These are phyloP conservation scores for Xylariales sp. DNA, from an alignment of 2,329 filamentous ascomycete genomes.

Conservation along the genomic window DNA sequence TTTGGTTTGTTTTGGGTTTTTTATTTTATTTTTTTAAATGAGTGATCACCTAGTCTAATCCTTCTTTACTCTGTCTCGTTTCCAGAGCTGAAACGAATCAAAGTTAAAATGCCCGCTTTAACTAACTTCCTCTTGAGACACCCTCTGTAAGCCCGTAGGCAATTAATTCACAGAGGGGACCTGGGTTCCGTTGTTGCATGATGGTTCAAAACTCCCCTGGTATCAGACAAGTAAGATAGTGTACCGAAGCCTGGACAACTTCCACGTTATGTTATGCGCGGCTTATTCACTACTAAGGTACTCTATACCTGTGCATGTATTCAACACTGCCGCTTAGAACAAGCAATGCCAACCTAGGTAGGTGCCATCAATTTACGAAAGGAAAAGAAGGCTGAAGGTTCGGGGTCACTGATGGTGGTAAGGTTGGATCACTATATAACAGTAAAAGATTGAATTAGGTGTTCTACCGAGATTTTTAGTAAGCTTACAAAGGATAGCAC, in stretches of 20 bases:
- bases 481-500: constrained; percentile 30
- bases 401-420: too few species aligned
- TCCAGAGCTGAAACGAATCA: too few species aligned
- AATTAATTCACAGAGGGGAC: background rate
- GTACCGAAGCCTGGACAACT: background rate
- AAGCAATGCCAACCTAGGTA: background rate
- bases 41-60: too few species aligned
- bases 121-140: background rate
- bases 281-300: background rate
- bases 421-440: too few species aligned
- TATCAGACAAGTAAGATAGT: constrained; percentile 17
- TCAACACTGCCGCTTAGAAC: background rate
- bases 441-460: background rate
- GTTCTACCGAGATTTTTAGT: constrained; percentile 16
- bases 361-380: background rate
- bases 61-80: too few species aligned
- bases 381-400: background rate
- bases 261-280: constrained; percentile 4
- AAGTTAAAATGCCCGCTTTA: too few species aligned
- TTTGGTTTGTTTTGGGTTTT: too few species aligned
- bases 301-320: background rate
- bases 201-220: constrained; percentile 18
- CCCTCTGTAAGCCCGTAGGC: background rate
- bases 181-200: constrained; percentile 8
- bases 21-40: too few species aligned